Base-by-base conservation (phyloP, 2,329 filamentous ascomycete species). In the Colletotrichum sp. region DNA sequence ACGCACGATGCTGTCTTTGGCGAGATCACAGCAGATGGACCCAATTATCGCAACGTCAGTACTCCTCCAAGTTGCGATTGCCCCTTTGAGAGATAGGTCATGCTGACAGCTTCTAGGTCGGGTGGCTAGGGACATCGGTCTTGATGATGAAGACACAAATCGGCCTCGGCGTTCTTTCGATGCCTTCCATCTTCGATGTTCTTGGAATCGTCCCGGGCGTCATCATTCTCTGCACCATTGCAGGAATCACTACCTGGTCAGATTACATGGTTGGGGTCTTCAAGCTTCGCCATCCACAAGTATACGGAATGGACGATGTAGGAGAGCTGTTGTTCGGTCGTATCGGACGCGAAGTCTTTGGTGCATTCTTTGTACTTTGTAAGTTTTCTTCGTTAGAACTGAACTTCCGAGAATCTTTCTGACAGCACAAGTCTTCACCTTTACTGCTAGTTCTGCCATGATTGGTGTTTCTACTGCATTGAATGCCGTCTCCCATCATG, bases 261-360 rank as follows among this genome's bases (percentile, higher is more conserved):
- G 83, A 84, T 70, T 89, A 87, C 72, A 86, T 89, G 34, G 82
- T 89, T 12, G 88, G 87, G 15, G 78, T 82, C 18, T 90, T 90
- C 82, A 90, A 90, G 77, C 77, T 87, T 36, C 81, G 82, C 8
- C 89, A 90, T 77, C 85, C 84, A 3, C 84, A 88, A 34, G 86
- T 90, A 3, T 90, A 90, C 78, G 85, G 86, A 18, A 88, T 90
- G 70, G 89, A 89, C 60, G 89, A 90, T 78, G 89, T 85, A 2
- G 89, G 88, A 21, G 78, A 79, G 6, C 80, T 89, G 44, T 83
- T 90, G 28, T 88, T 89, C 75, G 89, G 89, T 15, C 82, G 81
- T 3, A 67, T 85, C 10, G 88, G 88, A 3, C 84, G 86, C 5
- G 86, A 87, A 66, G 67, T 88, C 28, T 83, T 89, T 68, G 85